These are phyloP conservation scores for Acanthamoeba culbertsoni DNA, from an alignment of 208 protist genomes.

Conservation along the genomic window DNA sequence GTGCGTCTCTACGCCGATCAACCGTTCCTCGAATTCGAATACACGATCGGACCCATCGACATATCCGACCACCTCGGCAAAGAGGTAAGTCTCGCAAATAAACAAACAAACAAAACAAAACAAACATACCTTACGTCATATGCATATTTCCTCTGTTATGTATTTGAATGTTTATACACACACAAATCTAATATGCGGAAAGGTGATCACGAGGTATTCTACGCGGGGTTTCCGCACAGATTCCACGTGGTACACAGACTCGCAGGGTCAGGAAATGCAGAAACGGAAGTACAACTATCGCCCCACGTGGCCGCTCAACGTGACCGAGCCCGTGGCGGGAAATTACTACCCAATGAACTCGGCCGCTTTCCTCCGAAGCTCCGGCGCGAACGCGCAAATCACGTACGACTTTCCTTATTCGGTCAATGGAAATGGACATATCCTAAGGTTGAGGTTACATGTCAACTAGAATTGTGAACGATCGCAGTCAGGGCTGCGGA, in stretches of 20 bases:
- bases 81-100: background rate
- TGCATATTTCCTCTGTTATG: too few relatives aligned
- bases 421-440: too few relatives aligned
- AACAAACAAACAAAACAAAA: background rate
- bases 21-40: constrained; percentile 42
- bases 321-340: background rate
- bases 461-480: background rate
- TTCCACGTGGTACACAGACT: background rate
- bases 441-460: background rate
- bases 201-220: background rate
- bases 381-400: background rate
- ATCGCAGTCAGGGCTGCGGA: background rate
- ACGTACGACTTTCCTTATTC: background rate
- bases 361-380: background rate
- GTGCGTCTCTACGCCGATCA: background rate
- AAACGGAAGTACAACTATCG: constrained; percentile 2
- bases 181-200: too few relatives aligned
- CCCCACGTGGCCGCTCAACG: background rate
- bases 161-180: too few relatives aligned
- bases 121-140: too few relatives aligned
- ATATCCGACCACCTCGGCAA: background rate
- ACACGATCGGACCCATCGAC: constrained; percentile 29
- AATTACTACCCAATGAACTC: constrained; percentile 46
- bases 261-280: constrained; percentile 33
- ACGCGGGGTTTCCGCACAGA: background rate